Conservation (phyloP, 192 early-diverging fungal species). For the Mortierella alpina region DNA sequence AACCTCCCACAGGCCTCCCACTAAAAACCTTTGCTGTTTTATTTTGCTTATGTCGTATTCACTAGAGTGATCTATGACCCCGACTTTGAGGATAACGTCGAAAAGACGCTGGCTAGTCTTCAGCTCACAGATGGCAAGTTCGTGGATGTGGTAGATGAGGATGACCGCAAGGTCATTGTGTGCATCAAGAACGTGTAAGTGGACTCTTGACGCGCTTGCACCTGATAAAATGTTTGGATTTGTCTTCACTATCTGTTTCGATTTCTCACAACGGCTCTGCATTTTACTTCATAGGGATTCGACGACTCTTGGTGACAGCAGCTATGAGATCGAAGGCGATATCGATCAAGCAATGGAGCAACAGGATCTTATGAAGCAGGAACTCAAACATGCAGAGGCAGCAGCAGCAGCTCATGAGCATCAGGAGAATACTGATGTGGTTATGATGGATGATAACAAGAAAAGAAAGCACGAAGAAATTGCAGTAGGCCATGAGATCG, state of each 20-base stretch:
- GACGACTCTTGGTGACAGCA: conserved; percentile 1
- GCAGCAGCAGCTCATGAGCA: conserved; percentile 14
- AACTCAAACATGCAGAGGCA: conserved; percentile 6
- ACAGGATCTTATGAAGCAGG: conserved; percentile 6
- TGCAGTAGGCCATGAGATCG: background rate
- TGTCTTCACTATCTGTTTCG: too few relatives aligned
- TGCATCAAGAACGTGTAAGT: conserved; percentile 48
- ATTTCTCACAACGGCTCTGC: background rate
- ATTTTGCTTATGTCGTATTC: background rate
- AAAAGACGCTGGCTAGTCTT: conserved; percentile 66
- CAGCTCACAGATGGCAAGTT: conserved; percentile 68
- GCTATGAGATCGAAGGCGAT: conserved; percentile 21
- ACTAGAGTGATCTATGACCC: conserved; percentile 85
- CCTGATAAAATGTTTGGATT: background rate
- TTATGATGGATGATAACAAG: conserved; percentile 25
- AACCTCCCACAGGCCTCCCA: background rate
- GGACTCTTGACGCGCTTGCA: background rate
- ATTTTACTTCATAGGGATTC: background rate
- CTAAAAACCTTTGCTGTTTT: background rate
- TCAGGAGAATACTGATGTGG: conserved; percentile 16
- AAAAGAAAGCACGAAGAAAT: conserved; percentile 31
- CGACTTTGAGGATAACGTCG: conserved; percentile 88
- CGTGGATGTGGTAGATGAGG: conserved; percentile 71
- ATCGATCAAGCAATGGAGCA: conserved; percentile 29
- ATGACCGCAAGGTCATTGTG: conserved; percentile 53